Percentiles rank a stretch among this genome's conserved stretches.
Evolutionary conservation across 495 filamentous ascomycete species (phyloP).

Genomic region (Glonium stellatum): DNA sequence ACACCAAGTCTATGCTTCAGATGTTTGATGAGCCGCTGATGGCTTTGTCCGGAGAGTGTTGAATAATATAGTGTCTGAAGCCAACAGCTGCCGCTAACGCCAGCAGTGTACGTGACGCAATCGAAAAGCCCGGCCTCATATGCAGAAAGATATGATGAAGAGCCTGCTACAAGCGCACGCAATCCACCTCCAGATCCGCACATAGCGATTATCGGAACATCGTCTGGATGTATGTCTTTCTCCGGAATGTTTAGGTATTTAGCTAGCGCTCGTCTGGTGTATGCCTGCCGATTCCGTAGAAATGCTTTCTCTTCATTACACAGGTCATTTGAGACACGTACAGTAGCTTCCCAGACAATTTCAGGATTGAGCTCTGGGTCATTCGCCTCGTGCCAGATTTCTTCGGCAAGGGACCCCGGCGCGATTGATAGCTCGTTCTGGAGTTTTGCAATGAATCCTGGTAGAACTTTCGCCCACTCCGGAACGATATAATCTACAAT

Average conservation of each 20-base stretch:
- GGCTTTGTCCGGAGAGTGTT: constrained; percentile 58
- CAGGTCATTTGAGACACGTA: constrained; percentile 74
- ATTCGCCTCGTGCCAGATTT: constrained; percentile 87
- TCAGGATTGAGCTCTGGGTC: constrained; percentile 80
- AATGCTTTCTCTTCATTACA: constrained; percentile 78
- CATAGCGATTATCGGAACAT: constrained; percentile 86
- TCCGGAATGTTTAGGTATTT: constrained; percentile 72
- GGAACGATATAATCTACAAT: constrained; percentile 67
- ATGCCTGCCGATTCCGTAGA: constrained; percentile 53
- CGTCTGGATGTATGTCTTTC: constrained; percentile 78
- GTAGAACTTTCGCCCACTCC: constrained; percentile 71
- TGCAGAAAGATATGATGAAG: constrained; percentile 73
- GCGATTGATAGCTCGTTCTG: constrained; percentile 80
- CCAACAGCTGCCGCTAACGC: constrained; percentile 95
- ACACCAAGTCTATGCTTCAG: constrained; percentile 75
- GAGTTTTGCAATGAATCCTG: constrained; percentile 72
- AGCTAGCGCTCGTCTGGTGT: constrained; percentile 64
- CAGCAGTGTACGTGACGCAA: constrained; percentile 88
- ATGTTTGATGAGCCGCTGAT: constrained; percentile 67
- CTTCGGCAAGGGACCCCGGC: constrained; percentile 78
- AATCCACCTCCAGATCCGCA: constrained; percentile 90
- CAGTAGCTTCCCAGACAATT: constrained; percentile 67
- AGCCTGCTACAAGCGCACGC: constrained; percentile 79
- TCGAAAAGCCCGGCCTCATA: constrained; percentile 84
- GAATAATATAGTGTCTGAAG: constrained; percentile 84